These are phyloP conservation scores for Mangifera indica DNA, from an alignment of 345 rosid genomes.

Conservation along the genomic window DNA sequence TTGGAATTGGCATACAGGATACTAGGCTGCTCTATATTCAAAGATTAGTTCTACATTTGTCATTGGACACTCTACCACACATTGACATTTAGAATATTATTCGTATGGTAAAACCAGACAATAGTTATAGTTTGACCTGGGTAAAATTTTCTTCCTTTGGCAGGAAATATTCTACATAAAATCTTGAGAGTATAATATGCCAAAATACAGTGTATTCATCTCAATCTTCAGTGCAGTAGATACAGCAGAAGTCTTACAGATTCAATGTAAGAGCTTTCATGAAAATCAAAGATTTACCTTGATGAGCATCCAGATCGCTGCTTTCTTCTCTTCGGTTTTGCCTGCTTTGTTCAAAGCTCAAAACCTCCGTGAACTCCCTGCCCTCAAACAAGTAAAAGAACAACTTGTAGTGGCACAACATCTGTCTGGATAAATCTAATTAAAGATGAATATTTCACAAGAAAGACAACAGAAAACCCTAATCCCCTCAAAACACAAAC, in stretches of 20 bases:
- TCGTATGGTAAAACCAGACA: not conserved
- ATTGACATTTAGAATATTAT: not conserved
- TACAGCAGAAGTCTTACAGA: not conserved
- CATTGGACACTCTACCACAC: too few relatives aligned
- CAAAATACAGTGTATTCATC: not conserved
- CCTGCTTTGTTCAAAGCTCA: conserved; percentile 16
- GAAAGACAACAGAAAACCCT: conserved; percentile 8
- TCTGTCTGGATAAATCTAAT: not conserved
- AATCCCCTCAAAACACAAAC: not conserved
- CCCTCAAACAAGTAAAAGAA: conserved; percentile 15
- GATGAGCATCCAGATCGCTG: conserved; percentile 2
- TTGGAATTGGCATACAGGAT: not conserved
- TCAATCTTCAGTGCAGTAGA: not conserved
- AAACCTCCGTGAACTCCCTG: not conserved
- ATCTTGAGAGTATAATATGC: not conserved
- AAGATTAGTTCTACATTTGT: too few relatives aligned
- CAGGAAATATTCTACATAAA: not conserved
- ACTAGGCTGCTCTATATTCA: not conserved
- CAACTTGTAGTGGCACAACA: conserved; percentile 1
- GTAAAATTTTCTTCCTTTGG: not conserved
- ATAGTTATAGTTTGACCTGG: not conserved
- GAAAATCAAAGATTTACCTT: conserved; percentile 11
- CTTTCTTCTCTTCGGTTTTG: conserved; percentile 24
- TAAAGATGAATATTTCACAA: not conserved
- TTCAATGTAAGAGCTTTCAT: not conserved